These are phyloP conservation scores for Bathelium albidoporum DNA, from an alignment of 495 filamentous ascomycete genomes.

Conservation along the genomic window DNA sequence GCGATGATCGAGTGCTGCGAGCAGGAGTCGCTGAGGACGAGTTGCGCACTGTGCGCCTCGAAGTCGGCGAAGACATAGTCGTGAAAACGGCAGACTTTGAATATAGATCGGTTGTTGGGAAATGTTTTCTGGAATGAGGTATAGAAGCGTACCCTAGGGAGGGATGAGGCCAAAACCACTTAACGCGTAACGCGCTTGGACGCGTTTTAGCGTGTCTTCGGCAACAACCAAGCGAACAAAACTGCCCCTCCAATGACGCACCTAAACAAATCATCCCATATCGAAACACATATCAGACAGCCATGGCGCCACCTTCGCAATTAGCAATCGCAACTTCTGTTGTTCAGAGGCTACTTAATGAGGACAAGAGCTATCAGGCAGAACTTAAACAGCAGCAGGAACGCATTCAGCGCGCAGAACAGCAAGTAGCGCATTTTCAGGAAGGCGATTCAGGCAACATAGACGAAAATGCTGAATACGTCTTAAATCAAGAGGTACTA, in stretches of 20 bases:
- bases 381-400: conserved; percentile 64
- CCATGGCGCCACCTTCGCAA: conserved; percentile 62
- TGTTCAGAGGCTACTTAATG: conserved; percentile 76
- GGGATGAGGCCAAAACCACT: not conserved
- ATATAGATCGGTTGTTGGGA: not conserved
- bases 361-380: conserved; percentile 79
- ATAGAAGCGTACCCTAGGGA: not conserved
- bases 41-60: conserved; percentile 34
- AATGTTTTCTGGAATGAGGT: not conserved
- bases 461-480: conserved; percentile 46
- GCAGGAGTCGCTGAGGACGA: conserved; percentile 48
- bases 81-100: too few species aligned
- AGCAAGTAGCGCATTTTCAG: conserved; percentile 60
- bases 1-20: conserved; percentile 42
- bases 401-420: conserved; percentile 56
- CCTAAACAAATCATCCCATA: conserved; percentile 2
- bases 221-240: not conserved
- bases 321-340: conserved; percentile 63
- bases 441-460: conserved; percentile 44
- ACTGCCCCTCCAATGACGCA: conserved; percentile 3
- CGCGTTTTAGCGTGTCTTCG: not conserved
- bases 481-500: conserved; percentile 73
- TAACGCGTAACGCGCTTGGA: not conserved
- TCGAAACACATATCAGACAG: not conserved
- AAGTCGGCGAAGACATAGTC: conserved; percentile 21